phyloP scores from a whole-genome alignment of 2,329 filamentous ascomycete species.

The Cladobotryum mycophilum region DNA sequence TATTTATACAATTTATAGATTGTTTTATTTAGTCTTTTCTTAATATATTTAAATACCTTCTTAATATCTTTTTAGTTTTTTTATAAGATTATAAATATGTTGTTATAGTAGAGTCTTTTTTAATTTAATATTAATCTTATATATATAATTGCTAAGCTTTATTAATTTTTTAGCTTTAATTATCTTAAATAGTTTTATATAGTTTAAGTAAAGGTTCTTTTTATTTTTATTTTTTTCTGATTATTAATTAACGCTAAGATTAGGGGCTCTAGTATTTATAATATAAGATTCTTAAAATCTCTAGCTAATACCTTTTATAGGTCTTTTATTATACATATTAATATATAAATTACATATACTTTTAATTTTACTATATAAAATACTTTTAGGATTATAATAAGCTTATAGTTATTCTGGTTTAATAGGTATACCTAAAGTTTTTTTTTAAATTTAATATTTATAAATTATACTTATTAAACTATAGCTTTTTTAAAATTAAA shows the following conservation, averaged over 20 bases:
- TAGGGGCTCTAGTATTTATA: slow-evolving; percentile 5
- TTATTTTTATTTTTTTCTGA: not conserved
- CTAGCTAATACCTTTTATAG: not conserved
- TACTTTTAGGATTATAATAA: not conserved
- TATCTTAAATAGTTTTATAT: not conserved
- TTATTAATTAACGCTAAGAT: not conserved
- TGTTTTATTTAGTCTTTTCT: slow-evolving; percentile 3
- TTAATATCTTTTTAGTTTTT: slow-evolving; percentile 7
- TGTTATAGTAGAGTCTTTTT: slow-evolving; percentile 4
- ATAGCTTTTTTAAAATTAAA: not conserved
- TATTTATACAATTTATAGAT: slow-evolving; percentile 11
- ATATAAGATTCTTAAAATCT: slow-evolving; percentile 1
- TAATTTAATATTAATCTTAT: slow-evolving; percentile 1
- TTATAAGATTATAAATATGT: slow-evolving; percentile 8
- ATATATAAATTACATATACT: slow-evolving; percentile 4
- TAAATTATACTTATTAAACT: not conserved
- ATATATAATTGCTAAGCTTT: not conserved
- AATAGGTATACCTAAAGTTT: slow-evolving; percentile 1
- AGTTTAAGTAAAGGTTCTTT: not conserved
- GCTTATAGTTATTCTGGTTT: slow-evolving; percentile 2
- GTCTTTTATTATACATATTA: slow-evolving; percentile 3
- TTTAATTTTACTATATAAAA: slow-evolving; percentile 7
- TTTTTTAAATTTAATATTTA: slow-evolving; percentile 1
- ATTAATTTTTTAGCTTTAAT: not conserved
- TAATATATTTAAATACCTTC: slow-evolving; percentile 11